A percentile compares a stretch with the other conserved stretches of the same genome.
These are phyloP conservation scores for Dryas drummondii DNA, from an alignment of 306 rosid genomes.

Conservation along the genomic window DNA sequence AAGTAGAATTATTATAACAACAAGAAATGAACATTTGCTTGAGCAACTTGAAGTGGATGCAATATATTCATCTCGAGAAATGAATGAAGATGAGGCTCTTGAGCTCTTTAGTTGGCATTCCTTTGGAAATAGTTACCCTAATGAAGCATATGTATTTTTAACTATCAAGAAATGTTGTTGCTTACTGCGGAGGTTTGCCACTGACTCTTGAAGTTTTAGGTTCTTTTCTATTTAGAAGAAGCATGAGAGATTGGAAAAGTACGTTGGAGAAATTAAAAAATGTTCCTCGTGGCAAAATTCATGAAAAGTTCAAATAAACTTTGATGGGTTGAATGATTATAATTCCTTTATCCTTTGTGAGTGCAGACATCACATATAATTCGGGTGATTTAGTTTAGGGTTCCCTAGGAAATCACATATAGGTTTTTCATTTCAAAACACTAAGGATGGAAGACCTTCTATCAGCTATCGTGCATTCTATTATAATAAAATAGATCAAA, in stretches of 20 bases:
- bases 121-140: slow-evolving; percentile 10
- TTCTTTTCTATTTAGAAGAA: slow-evolving; percentile 22
- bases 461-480: too few relatives aligned
- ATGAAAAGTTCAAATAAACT: slow-evolving; percentile 25
- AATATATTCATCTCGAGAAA: background rate
- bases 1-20: slow-evolving; percentile 30
- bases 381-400: too few relatives aligned
- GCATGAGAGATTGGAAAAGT: slow-evolving; percentile 18
- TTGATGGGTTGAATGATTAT: slow-evolving; percentile 5
- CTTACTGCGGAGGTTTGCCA: slow-evolving; percentile 39
- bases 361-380: too few relatives aligned
- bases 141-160: background rate
- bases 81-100: slow-evolving; percentile 23
- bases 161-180: slow-evolving; percentile 9
- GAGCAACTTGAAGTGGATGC: background rate
- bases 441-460: too few relatives aligned
- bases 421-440: too few relatives aligned
- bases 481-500: too few relatives aligned
- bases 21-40: slow-evolving; percentile 10
- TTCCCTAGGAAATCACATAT: too few relatives aligned
- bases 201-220: slow-evolving; percentile 42
- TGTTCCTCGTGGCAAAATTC: slow-evolving; percentile 24
- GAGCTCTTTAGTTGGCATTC: slow-evolving; percentile 38
- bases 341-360: too few relatives aligned
- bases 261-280: slow-evolving; percentile 18